Evolutionary conservation across 768 basidiomycete species (phyloP), one percentile per base, ranked within the genome.

Genomic region (Clitopilus hobsonii): DNA sequence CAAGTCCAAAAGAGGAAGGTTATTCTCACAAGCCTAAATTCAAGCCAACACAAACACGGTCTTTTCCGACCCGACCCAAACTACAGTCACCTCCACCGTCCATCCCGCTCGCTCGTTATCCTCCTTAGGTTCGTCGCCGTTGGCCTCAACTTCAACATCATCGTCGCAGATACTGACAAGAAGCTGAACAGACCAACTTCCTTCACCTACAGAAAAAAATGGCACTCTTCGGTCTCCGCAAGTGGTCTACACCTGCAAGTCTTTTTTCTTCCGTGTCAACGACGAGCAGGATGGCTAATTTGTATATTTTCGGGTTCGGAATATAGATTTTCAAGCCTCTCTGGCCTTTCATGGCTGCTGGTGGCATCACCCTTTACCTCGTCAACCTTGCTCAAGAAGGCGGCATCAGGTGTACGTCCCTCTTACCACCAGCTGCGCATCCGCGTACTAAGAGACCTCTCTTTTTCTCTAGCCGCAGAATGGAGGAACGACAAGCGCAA

Each of bases 321-420:
- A 18, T 41, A 53, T 63, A 93, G 90, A 71, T 93, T 62, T 58
- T 78, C 56, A 83, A 77, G 74, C 88, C 91, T 29, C 66, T 91
- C 72, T 91, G 89, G 81, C 89, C 90, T 7, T 93, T 92, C 80
- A 74, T 90, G 62, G 76, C 78, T 30, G 85, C 90, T 27, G 80
- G 81, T 6, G 63, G 68, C 14, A 64, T 91, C 56, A 88, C 86
- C 14, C 79, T 82, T 63, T 91, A 82, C 72, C 77, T 86, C 54
- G 79, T 92, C 38, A 69, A 74, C 23, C 83, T 82, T 65, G 74
- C 84, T 63, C 89, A 92, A 70, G 81, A 85, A n/a, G 66, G 75
- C 14, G 85, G 74, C 55, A 79, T 92, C 55, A 76, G 83, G 69
- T 85, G 91, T 93, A 68, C 66, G 91, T 85, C 18, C 38, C 41